Evolutionary conservation across 169 alveolate species (phyloP), one percentile per base, ranked within the genome.

Genomic region (Cryptosporidium muris): DNA sequence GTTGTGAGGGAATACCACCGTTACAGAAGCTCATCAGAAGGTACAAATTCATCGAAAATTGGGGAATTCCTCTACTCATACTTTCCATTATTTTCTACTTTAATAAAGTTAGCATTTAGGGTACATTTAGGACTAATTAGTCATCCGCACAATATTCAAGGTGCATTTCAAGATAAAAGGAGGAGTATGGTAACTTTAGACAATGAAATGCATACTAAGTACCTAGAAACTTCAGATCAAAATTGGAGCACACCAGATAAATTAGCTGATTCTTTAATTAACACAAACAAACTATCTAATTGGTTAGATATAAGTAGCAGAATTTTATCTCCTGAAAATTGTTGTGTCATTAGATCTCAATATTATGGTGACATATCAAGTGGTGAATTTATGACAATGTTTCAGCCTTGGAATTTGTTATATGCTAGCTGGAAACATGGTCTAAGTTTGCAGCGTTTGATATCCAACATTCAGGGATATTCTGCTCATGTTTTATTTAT

Each of bases 381-480:
- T 16, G 85, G 74, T 54, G 85, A 74, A 34, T 74, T 25, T 43
- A 43, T 74, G 34, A 74, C 66, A 5, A 11, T 60, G 16, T 74
- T 74, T 42, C 85, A 56, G 38, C 85, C 85, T 4, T 74, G 85
- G 85, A 74, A 74, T 60, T n/a, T 74, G 7, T 38, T 74, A 56
- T 74, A 74, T 74, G 85, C 85, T 14, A 74, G 85, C 16, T 74
- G 85, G 85, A 74, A 74, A 42, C 85, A 74, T 16, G 85, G 85
- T n/a, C 42, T 74, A 25, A 74, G 85, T 43, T 58, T 74, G 48
- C 68, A 74, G 4, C 54, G 85, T 5, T 68, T 74, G 37, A 60
- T 74, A 16, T 40, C 66, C 14, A 25, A 51, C 5, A 58, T 74
- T 3, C 74, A 74, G 37, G 85, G 68, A 42, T 74, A 74, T 54